Evolutionary conservation across 139 green algal species (phyloP).

Genomic region (Picochlorum sp.): DNA sequence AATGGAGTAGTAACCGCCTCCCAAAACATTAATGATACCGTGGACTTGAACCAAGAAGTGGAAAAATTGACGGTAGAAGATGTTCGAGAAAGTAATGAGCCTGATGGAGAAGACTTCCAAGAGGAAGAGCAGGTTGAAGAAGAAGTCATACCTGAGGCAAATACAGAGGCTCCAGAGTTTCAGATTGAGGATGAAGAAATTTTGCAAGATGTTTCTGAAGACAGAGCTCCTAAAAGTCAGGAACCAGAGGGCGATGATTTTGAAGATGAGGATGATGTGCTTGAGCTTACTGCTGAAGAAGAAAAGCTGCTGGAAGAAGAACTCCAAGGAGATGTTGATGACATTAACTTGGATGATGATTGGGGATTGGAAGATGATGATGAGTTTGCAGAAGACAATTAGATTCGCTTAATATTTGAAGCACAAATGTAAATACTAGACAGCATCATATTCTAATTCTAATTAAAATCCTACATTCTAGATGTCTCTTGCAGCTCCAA

Average conservation of each 20-base stretch:
- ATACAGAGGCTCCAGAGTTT: not conserved
- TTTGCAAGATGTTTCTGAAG: not conserved
- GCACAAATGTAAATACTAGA: not conserved
- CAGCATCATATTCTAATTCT: not conserved
- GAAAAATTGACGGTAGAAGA: not conserved
- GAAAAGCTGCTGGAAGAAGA: conserved; percentile 24
- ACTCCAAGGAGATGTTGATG: conserved; percentile 12
- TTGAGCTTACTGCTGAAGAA: conserved; percentile 20
- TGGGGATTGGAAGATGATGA: conserved; percentile 45
- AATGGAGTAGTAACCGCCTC: not conserved
- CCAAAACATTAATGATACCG: not conserved
- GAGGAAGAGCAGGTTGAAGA: too few species aligned
- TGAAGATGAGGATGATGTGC: not conserved
- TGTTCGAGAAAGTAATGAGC: not conserved
- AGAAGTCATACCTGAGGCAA: not conserved
- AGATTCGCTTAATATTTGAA: too few species aligned
- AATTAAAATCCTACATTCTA: too few species aligned
- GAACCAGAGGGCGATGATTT: not conserved
- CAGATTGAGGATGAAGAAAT: not conserved
- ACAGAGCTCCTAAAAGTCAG: not conserved
- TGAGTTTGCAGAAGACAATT: not conserved
- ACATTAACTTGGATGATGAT: conserved; percentile 42
- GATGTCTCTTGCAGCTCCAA: too few species aligned
- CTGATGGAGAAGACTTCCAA: not conserved
- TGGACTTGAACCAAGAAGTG: not conserved